Base-by-base conservation (phyloP, 352 stramenopile species). In the Globisporangium apiculatum region DNA sequence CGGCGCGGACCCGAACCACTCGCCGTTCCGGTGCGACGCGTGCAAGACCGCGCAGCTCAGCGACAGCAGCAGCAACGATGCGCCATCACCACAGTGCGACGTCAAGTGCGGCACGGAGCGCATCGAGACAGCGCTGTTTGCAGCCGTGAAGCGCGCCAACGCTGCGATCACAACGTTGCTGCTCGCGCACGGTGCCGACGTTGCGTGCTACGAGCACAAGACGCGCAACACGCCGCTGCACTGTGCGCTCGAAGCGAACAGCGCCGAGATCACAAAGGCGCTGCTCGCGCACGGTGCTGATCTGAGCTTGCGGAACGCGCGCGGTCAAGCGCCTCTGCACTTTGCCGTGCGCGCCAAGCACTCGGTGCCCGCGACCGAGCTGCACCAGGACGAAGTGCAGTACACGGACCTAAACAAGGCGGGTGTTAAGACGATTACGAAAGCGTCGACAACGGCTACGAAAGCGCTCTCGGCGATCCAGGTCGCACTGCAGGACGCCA, bases 1-100 rank as follows among this genome's bases (percentile, higher is more conserved):
- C 35, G 57, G 64, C 9, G 77, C 75, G 3, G 53, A 87, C 62
- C 49, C 75, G n/a, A 86, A 90, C 38, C 49, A 74, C 24, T 90
- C 79, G 1, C 66, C 73, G 0, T 61, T 81, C 11, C 68, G 66
- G 7, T 89, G 79, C 48, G 51, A 73, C 0, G 52, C 47, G 0
- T 89, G 79, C 56, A 17, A 47, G 55, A 57, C 15, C 48, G 56
- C 42, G 47, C 53, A 48, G 46, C 61, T 31, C 15, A 31, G 10
- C 46, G 46, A 47, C 35, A 15, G 7, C 31, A 7, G 72, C 40
- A 1, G 41, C 11, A 14, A 45, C 11, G 49, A 43, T 40, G 58
- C 45, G 51, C 51, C 51, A 14, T 31, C 24, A 3, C 1, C 24
- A 31, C 24, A 31, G 24, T 89, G 79, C 43, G 58, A 41, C n/a